phyloP scores from a whole-genome alignment of 768 basidiomycete genomes.

The Leccinum ochraceum region DNA sequence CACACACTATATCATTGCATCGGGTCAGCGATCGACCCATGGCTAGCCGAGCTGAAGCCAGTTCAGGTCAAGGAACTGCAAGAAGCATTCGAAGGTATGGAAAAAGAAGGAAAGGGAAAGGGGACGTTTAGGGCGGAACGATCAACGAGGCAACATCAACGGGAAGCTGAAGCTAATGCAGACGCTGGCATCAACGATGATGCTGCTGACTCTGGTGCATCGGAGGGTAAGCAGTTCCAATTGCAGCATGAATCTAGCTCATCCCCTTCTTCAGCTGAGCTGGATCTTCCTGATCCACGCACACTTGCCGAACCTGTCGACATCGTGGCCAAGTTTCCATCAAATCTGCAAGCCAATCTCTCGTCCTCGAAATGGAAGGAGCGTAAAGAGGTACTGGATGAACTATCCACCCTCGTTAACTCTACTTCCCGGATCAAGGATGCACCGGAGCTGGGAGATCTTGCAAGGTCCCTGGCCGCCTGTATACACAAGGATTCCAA shows the following conservation, averaged over 20 bases:
- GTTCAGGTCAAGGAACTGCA: slow-evolving; percentile 96
- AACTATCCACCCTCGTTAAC: slow-evolving; percentile 68
- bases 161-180: slow-evolving; percentile 61
- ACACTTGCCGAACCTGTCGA: slow-evolving; percentile 80
- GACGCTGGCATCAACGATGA: slow-evolving; percentile 36
- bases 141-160: slow-evolving; percentile 71
- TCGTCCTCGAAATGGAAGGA: slow-evolving; percentile 99
- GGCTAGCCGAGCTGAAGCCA: slow-evolving; percentile 88
- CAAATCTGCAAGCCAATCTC: slow-evolving; percentile 70
- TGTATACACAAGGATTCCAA: slow-evolving; percentile 91
- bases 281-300: slow-evolving; percentile 69
- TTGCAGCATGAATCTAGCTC: not conserved
- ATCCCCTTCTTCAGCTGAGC: slow-evolving; percentile 36
- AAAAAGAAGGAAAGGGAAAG: slow-evolving; percentile 82
- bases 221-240: slow-evolving; percentile 45
- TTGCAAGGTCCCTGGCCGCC: slow-evolving; percentile 72
- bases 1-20: slow-evolving; percentile 84
- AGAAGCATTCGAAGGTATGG: slow-evolving; percentile 83
- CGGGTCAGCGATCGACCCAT: slow-evolving; percentile 80
- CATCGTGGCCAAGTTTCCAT: slow-evolving; percentile 73
- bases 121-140: slow-evolving; percentile 80
- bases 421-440: slow-evolving; percentile 79
- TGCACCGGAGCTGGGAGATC: slow-evolving; percentile 71
- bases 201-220: slow-evolving; percentile 46
- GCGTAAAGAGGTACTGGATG: slow-evolving; percentile 88